Conservation (phyloP, 1,284 basidiomycete species). For the Malassezia psittaci region DNA sequence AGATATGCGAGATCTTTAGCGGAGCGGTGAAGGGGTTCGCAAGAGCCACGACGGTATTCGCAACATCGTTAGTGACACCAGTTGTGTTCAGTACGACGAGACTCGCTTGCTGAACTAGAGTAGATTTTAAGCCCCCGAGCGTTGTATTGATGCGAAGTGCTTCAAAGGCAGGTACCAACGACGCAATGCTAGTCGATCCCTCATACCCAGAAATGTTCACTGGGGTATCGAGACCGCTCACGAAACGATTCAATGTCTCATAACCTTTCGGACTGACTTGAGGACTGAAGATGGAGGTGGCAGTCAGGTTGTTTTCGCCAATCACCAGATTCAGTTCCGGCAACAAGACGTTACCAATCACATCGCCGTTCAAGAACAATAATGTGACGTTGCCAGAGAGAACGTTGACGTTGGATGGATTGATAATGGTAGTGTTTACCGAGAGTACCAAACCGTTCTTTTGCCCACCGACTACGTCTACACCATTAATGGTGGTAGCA, state of each 20-base stretch:
- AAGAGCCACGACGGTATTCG: slow-evolving; percentile 59
- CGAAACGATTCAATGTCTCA: slow-evolving; percentile 62
- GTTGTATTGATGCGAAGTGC: slow-evolving; percentile 56
- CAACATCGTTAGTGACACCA: slow-evolving; percentile 58
- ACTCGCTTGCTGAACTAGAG: slow-evolving; percentile 56
- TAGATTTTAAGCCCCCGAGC: slow-evolving; percentile 58
- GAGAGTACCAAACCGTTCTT: slow-evolving; percentile 57
- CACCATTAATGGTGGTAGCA: slow-evolving; percentile 55
- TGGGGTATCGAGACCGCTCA: slow-evolving; percentile 51
- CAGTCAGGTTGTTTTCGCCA: slow-evolving; percentile 36
- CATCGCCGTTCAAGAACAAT: slow-evolving; percentile 54
- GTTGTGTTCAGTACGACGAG: slow-evolving; percentile 59
- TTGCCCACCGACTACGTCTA: slow-evolving; percentile 64
- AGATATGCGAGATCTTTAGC: slow-evolving; percentile 58
- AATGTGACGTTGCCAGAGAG: slow-evolving; percentile 48
- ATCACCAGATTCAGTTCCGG: slow-evolving; percentile 31
- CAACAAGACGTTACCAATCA: slow-evolving; percentile 32
- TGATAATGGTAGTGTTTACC: slow-evolving; percentile 57
- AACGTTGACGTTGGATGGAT: slow-evolving; percentile 63
- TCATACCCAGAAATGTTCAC: slow-evolving; percentile 52
- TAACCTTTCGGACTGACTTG: slow-evolving; percentile 58
- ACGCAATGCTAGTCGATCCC: slow-evolving; percentile 57
- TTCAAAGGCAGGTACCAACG: slow-evolving; percentile 59
- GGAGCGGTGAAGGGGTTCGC: slow-evolving; percentile 62
- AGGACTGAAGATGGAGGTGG: slow-evolving; percentile 51